Conservation (phyloP, 305 asterid species). For the Stenogyne calaminthoides region DNA sequence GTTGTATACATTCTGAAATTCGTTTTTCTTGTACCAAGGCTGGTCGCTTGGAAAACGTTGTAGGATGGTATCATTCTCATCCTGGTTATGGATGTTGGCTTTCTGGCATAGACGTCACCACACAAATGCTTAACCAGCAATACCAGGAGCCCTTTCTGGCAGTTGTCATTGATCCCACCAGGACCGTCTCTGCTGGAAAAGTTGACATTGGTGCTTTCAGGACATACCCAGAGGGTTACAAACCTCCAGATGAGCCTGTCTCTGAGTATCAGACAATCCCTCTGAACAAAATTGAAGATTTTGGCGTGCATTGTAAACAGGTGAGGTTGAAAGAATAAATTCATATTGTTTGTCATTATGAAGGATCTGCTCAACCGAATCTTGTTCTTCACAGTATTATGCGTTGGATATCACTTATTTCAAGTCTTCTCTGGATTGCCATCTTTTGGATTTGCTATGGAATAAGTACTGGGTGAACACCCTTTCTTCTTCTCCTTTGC, state of each 20-base stretch:
- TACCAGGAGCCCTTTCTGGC: constrained; percentile 97
- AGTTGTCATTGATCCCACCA: constrained; percentile 97
- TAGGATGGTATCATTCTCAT: constrained; percentile 99
- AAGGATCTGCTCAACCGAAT: constrained; percentile 4
- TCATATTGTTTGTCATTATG: neutral
- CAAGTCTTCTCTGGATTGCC: constrained; percentile 90
- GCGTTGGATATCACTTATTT: constrained; percentile 91
- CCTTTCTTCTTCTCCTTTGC: constrained; percentile 95
- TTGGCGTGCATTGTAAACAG: constrained; percentile 99
- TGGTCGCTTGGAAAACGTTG: constrained; percentile 90
- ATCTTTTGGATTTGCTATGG: constrained; percentile 94
- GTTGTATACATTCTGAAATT: neutral
- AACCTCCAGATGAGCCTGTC: constrained; percentile 92
- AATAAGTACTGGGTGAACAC: constrained; percentile 99
- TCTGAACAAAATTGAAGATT: constrained; percentile 93
- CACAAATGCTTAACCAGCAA: constrained; percentile 97
- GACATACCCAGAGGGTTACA: constrained; percentile 95
- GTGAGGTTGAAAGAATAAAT: constrained; percentile 31
- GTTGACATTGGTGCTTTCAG: constrained; percentile 98
- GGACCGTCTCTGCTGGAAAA: constrained; percentile 98
- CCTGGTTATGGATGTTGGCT: constrained; percentile 99
- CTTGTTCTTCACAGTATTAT: constrained; percentile 71
- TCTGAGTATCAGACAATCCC: constrained; percentile 98
- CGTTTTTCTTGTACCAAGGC: constrained; percentile 52
- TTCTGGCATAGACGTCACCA: constrained; percentile 93